Percentiles rank a stretch among this genome's conserved stretches.
Evolutionary conservation across 1,284 basidiomycete genomes (phyloP).

Genomic region (Rhizopogon hawkerae): DNA sequence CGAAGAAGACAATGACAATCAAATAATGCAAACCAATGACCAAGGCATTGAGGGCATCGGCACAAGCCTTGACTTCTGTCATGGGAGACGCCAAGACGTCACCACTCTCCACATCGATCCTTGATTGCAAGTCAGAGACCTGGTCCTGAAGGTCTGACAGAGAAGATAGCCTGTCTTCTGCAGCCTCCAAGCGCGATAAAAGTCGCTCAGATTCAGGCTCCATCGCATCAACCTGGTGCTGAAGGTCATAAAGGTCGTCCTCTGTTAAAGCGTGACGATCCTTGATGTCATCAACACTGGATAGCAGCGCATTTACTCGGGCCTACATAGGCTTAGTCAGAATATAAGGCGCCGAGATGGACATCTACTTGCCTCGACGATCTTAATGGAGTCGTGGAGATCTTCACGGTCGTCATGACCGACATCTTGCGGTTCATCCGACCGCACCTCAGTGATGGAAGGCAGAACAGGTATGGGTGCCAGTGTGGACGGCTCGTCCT

Average conservation of each 20-base stretch:
- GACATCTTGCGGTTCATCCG: background rate
- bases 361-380: conserved; percentile 14
- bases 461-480: background rate
- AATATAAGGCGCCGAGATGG: background rate
- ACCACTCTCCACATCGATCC: conserved; percentile 18
- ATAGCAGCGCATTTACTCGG: conserved; percentile 19
- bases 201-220: conserved; percentile 29
- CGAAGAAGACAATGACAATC: background rate
- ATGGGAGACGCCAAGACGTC: conserved; percentile 11
- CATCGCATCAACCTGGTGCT: conserved; percentile 34
- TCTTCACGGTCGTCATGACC: conserved; percentile 6
- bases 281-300: conserved; percentile 14
- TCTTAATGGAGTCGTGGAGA: conserved; percentile 18
- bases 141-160: conserved; percentile 33
- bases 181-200: conserved; percentile 21
- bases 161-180: conserved; percentile 27
- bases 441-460: background rate
- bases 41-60: conserved; percentile 20
- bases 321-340: conserved; percentile 15
- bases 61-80: conserved; percentile 23
- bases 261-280: conserved; percentile 22
- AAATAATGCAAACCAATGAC: conserved; percentile 23
- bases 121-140: conserved; percentile 30
- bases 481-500: background rate
- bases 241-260: conserved; percentile 34